Base-by-base conservation (phyloP, 2,329 filamentous ascomycete species). In the Harringtonia lauricola region DNA sequence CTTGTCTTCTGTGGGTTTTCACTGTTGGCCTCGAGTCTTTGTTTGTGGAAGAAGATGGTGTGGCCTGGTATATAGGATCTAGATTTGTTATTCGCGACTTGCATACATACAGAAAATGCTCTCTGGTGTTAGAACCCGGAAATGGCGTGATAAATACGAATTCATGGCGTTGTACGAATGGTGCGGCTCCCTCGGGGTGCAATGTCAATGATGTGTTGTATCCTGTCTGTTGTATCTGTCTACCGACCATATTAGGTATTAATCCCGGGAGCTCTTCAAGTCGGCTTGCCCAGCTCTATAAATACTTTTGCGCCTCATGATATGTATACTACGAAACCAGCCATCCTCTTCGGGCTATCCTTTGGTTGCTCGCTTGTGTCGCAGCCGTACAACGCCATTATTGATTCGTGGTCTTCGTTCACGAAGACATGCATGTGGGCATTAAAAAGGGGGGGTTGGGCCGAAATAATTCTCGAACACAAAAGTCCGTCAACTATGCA, bases 21-120 rank as follows among this genome's bases (percentile, higher is more conserved):
- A 4, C 24, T 38, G 35, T 21, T 24, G 15, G 19, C 12, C 31
- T 33, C 41, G 21, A 26, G 17, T 21, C 49, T 36, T 26, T 26
- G 21, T 36, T 29, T 22, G 15, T 14, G 18, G n/a, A 7, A 22
- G 36, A 19, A 13, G 37, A 26, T 35, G 42, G 36, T 18, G 36
- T 18, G 38, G 38, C 39, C 43, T 42, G 39, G 48, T 49, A 44
- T 43, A 45, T 45, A 47, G 47, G 49, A 47, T 44, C 42, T 46
- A 46, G 45, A 45, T 44, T 47, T 46, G 13, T 44, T 36, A 22
- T 14, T 14, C 21, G 28, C 47, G 31, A 41, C 31, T 41, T 43
- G 39, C 38, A 46, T 41, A 43, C 38, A 46, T 41, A 43, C 40
- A 42, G 35, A 22, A 30, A 13, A 22, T 26, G 33, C 38, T 34